Evolutionary conservation across 2,329 filamentous ascomycete genomes (phyloP).

Genomic region (Neoscytalidium dimidiatum): DNA sequence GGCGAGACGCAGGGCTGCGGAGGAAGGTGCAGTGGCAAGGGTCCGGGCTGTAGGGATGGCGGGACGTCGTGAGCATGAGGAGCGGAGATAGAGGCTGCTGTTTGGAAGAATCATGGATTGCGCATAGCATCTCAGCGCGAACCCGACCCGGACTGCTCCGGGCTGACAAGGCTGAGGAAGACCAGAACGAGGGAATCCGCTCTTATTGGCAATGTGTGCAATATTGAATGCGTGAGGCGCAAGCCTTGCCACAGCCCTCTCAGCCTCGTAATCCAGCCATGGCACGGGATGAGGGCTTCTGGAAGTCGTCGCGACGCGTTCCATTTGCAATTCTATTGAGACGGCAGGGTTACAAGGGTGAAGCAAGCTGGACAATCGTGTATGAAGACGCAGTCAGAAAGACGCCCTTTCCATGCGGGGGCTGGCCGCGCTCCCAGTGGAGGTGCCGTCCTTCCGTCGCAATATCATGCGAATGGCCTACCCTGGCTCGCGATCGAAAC

Average conservation of each 20-base stretch:
- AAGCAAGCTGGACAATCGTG: background rate
- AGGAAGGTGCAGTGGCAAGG: background rate
- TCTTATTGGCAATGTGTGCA: slow-evolving; percentile 1
- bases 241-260: slow-evolving; percentile 11
- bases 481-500: background rate
- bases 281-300: background rate
- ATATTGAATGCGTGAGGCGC: slow-evolving; percentile 9
- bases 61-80: background rate
- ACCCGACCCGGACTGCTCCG: background rate
- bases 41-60: background rate
- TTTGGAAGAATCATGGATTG: slow-evolving; percentile 2
- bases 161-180: slow-evolving; percentile 10
- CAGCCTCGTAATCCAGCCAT: slow-evolving; percentile 6
- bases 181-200: background rate
- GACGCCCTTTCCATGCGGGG: background rate
- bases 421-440: background rate
- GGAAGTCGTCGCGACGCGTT: background rate
- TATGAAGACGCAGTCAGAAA: background rate
- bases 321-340: background rate
- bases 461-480: background rate
- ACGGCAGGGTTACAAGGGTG: background rate
- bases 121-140: background rate
- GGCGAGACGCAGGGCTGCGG: background rate
- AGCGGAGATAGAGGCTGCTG: background rate
- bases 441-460: background rate